phyloP scores from a whole-genome alignment of 2,329 filamentous ascomycete species.

The Aspergillus calidoustus region DNA sequence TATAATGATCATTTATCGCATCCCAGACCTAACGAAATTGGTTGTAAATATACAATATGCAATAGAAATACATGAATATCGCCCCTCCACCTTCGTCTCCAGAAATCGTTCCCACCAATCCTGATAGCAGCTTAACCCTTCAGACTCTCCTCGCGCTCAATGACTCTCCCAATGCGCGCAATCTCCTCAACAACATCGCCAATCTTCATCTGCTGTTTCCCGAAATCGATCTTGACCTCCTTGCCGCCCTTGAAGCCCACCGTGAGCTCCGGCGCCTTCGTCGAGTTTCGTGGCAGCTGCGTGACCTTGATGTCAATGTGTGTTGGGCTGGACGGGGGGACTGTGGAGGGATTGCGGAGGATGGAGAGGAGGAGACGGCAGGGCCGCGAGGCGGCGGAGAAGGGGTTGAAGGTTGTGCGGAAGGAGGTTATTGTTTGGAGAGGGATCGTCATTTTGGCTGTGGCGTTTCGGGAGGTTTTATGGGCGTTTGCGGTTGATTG shows the following conservation, averaged over 20 bases:
- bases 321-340: constrained; percentile 74
- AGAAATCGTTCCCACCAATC: not conserved
- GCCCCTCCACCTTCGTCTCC: not conserved
- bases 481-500: not conserved
- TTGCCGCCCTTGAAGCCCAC: constrained; percentile 97
- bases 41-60: not conserved
- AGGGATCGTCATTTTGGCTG: constrained; percentile 41
- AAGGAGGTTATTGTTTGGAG: constrained; percentile 68
- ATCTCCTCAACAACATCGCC: constrained; percentile 87
- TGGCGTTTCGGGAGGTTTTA: constrained; percentile 13
- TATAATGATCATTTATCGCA: not conserved
- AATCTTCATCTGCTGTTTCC: constrained; percentile 78
- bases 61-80: constrained; percentile 1
- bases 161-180: constrained; percentile 80
- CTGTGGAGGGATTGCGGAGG: constrained; percentile 80
- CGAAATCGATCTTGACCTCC: constrained; percentile 80
- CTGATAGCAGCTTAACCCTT: constrained; percentile 43
- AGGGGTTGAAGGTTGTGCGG: constrained; percentile 88
- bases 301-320: constrained; percentile 78
- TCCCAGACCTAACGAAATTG: not conserved
- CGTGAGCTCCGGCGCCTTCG: constrained; percentile 69
- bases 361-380: constrained; percentile 86
- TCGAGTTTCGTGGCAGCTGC: constrained; percentile 72
- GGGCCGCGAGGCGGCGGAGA: constrained; percentile 76
- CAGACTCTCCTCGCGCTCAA: constrained; percentile 84